phyloP scores from a whole-genome alignment of 2,329 filamentous ascomycete genomes.

The Aciculosporium take region DNA sequence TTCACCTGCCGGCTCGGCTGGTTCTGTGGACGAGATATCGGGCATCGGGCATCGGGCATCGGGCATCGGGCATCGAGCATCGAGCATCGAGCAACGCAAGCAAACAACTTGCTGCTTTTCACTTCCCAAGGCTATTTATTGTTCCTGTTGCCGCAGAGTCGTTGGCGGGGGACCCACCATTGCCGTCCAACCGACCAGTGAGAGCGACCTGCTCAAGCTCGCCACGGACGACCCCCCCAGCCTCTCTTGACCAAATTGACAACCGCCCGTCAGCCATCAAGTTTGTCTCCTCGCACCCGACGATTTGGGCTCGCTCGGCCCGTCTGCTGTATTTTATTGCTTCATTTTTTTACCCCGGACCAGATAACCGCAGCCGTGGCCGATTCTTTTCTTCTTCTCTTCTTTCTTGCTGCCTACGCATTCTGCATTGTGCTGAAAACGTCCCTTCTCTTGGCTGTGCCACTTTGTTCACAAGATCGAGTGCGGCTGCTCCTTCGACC shows the following conservation, averaged over 20 bases:
- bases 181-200: no score
- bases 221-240: not conserved
- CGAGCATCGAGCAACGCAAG: no score
- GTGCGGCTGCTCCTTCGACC: not conserved
- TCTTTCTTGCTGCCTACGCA: not conserved
- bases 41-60: no score
- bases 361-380: not conserved
- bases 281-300: not conserved
- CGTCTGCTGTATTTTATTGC: slow-evolving; percentile 4
- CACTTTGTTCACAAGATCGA: no score
- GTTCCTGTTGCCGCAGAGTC: not conserved
- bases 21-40: no score
- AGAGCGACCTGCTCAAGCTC: not conserved
- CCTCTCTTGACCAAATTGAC: no score
- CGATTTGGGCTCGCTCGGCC: slow-evolving; percentile 1
- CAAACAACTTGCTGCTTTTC: no score
- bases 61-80: no score
- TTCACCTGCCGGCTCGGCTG: no score
- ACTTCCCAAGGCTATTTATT: no score
- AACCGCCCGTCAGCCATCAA: no score
- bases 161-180: slow-evolving; percentile 3
- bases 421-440: not conserved
- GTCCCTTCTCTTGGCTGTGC: not conserved
- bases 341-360: slow-evolving; percentile 2
- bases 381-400: not conserved